Evolutionary conservation across 495 filamentous ascomycete genomes (phyloP).

Genomic region (Xylaria bambusicola): DNA sequence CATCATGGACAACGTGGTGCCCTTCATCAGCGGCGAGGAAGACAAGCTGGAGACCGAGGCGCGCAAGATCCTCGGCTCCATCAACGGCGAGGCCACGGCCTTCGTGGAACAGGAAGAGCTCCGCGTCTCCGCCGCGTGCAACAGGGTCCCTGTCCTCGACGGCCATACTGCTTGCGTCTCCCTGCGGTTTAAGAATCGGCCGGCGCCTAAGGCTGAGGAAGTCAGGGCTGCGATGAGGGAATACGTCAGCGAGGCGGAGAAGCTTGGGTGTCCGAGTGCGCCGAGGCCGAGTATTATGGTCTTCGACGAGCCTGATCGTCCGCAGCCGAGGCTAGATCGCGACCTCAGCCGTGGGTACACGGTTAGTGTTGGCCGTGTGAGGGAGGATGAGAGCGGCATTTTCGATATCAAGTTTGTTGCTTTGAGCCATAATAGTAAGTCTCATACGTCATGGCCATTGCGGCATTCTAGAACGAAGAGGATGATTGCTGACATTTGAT

Average conservation of each 20-base stretch:
- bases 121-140: slow-evolving; percentile 76
- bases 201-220: slow-evolving; percentile 59
- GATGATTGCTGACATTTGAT: slow-evolving; percentile 13
- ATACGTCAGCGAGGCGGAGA: slow-evolving; percentile 75
- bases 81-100: slow-evolving; percentile 65
- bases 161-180: slow-evolving; percentile 85
- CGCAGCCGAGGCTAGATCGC: slow-evolving; percentile 82
- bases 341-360: slow-evolving; percentile 75
- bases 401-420: slow-evolving; percentile 84
- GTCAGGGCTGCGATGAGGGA: slow-evolving; percentile 69
- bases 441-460: too few species aligned
- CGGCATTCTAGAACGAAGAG: not conserved
- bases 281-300: slow-evolving; percentile 72
- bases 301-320: slow-evolving; percentile 76
- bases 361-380: slow-evolving; percentile 76
- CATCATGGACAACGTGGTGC: slow-evolving; percentile 80
- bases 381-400: slow-evolving; percentile 72
- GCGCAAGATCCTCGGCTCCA: slow-evolving; percentile 75
- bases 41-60: slow-evolving; percentile 87
- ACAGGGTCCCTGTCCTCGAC: slow-evolving; percentile 79
- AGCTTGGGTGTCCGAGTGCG: slow-evolving; percentile 73
- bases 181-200: slow-evolving; percentile 65
- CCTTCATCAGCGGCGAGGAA: slow-evolving; percentile 84
- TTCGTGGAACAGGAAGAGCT: slow-evolving; percentile 65
- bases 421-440: slow-evolving; percentile 80